Evolutionary conservation across 768 basidiomycete genomes (phyloP).

Genomic region (Russula olivacea): DNA sequence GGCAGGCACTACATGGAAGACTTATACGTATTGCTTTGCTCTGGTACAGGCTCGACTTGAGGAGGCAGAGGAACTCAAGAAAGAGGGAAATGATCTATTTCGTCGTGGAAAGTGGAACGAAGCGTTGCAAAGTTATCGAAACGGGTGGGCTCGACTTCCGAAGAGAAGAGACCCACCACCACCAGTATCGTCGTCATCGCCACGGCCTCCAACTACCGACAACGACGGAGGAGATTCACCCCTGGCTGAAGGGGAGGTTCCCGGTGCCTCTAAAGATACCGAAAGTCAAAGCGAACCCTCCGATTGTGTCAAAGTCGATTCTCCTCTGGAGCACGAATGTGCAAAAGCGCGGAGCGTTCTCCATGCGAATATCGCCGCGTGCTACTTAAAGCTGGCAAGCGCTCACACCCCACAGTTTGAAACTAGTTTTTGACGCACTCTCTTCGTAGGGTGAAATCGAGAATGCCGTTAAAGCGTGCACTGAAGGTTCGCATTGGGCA

Average conservation of each 20-base stretch:
- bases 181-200: neutral
- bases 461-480: constrained; percentile 25
- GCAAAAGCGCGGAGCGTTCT: constrained; percentile 62
- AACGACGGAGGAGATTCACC: constrained; percentile 25
- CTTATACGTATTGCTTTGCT: neutral
- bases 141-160: constrained; percentile 64
- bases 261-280: constrained; percentile 25
- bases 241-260: constrained; percentile 23
- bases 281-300: constrained; percentile 21
- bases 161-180: constrained; percentile 31
- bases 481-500: constrained; percentile 18
- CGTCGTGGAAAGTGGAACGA: constrained; percentile 58
- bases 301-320: constrained; percentile 25
- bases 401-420: neutral
- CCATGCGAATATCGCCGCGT: constrained; percentile 86
- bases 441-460: constrained; percentile 17
- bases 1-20: neutral
- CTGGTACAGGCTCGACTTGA: constrained; percentile 39
- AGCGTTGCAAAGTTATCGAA: constrained; percentile 63
- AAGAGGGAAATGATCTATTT: constrained; percentile 71
- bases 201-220: constrained; percentile 19
- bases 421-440: neutral
- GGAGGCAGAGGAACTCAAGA: constrained; percentile 59
- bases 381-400: constrained; percentile 70
- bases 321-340: constrained; percentile 41